phyloP scores from a whole-genome alignment of 139 green algal genomes.

The Chlamydomonas asymmetrica region DNA sequence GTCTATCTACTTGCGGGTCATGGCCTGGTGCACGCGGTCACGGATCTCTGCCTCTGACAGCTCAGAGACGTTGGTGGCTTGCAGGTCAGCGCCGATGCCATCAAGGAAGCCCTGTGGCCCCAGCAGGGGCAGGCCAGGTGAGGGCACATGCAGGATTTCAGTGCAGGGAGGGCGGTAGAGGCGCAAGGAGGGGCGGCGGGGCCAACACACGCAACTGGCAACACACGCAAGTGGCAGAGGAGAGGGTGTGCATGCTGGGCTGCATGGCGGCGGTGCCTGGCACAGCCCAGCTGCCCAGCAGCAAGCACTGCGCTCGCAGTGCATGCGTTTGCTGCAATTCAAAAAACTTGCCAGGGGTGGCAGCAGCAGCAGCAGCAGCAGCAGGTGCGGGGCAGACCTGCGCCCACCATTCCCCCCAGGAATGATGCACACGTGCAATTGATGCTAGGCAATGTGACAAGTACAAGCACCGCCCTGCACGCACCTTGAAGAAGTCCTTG shows the following conservation, averaged over 20 bases:
- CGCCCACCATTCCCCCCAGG: constrained; percentile 63
- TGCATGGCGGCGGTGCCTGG: no score
- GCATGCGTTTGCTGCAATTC: constrained; percentile 1
- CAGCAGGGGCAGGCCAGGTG: no score
- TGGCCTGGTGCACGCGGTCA: constrained; percentile 34
- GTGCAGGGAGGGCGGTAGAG: no score
- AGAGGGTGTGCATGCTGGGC: no score
- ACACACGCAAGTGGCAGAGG: no score
- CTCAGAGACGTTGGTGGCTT: constrained; percentile 71
- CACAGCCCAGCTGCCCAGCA: no score
- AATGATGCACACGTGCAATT: no score
- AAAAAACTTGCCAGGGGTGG: constrained; percentile 5
- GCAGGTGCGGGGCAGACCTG: constrained; percentile 11
- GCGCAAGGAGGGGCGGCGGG: no score
- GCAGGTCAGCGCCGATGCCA: constrained; percentile 75
- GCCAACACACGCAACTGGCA: no score
- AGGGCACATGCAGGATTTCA: no score
- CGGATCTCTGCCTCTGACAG: constrained; percentile 56
- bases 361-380: not conserved
- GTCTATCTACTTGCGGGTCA: constrained; percentile 56
- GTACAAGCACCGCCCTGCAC: not conserved
- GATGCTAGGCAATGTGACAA: no score
- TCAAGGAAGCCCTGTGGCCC: constrained; percentile 73
- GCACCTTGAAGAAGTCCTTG: constrained; percentile 88
- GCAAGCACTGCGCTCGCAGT: no score